A percentile compares a stretch with the other conserved stretches of the same genome.
Conservation (phyloP, 805 yeast species). For the Barnettozyma sucrosica region DNA sequence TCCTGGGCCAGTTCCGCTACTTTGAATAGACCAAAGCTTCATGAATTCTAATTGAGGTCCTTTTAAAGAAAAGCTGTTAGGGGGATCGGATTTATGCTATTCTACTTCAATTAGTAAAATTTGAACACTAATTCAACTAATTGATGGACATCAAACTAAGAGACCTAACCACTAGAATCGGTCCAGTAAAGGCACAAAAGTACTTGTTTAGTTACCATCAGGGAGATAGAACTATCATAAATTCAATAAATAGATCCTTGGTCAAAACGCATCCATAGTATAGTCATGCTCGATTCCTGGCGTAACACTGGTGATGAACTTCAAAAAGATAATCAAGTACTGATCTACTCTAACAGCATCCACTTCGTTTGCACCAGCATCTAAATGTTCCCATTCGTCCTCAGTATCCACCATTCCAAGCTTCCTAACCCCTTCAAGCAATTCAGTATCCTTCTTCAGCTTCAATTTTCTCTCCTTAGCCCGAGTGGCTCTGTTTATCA, state of each 20-base stretch:
- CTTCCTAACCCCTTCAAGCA: constrained; percentile 40
- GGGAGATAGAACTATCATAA: neutral
- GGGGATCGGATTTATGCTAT: too few relatives aligned
- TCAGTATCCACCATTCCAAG: constrained; percentile 45
- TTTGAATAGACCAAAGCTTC: constrained; percentile 51
- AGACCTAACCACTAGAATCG: too few relatives aligned
- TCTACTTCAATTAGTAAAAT: too few relatives aligned
- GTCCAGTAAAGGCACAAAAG: too few relatives aligned
- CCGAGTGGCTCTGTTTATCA: constrained; percentile 68
- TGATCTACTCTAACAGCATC: constrained; percentile 79
- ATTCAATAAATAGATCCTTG: neutral
- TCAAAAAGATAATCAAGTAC: constrained; percentile 80
- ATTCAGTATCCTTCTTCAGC: constrained; percentile 20
- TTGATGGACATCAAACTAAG: too few relatives aligned
- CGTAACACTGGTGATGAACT: constrained; percentile 93
- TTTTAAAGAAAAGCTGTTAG: too few relatives aligned
- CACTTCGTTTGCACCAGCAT: constrained; percentile 27
- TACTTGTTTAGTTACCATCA: neutral
- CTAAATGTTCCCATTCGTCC: constrained; percentile 58
- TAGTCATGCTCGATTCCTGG: constrained; percentile 97
- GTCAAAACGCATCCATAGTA: constrained; percentile 89
- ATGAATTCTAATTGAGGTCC: neutral
- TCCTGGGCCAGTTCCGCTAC: constrained; percentile 76
- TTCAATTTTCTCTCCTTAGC: constrained; percentile 33
- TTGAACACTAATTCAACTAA: too few relatives aligned